A percentile compares a stretch with the other conserved stretches of the same genome.
These are phyloP conservation scores for Erigeron canadensis DNA, from an alignment of 129 eudicot genomes.

Conservation along the genomic window DNA sequence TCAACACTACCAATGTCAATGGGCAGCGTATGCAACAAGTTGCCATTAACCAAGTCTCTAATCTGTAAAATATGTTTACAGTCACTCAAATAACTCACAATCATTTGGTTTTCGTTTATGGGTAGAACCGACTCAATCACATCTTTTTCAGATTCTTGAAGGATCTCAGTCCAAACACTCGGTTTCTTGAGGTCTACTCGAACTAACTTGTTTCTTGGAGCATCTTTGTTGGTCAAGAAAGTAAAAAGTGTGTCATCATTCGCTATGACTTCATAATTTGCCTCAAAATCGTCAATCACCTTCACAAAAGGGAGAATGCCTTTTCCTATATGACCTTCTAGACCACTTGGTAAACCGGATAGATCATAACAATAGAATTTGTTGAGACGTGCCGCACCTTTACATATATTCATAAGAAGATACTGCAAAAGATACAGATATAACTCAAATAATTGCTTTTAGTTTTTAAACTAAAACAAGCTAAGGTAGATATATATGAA, in stretches of 20 bases:
- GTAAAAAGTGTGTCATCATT: constrained; percentile 75
- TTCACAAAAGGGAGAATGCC: constrained; percentile 66
- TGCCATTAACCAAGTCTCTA: constrained; percentile 68
- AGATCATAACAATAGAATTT: constrained; percentile 76
- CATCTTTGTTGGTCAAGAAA: constrained; percentile 77
- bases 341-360: constrained; percentile 54
- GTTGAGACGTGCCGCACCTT: constrained; percentile 60
- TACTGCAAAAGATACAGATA: constrained; percentile 53
- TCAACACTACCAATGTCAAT: constrained; percentile 72
- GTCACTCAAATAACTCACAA: constrained; percentile 77
- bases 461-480: not conserved
- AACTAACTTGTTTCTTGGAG: constrained; percentile 70
- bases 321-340: constrained; percentile 51
- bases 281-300: constrained; percentile 75
- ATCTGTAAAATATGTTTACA: constrained; percentile 78
- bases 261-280: constrained; percentile 51
- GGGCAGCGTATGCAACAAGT: constrained; percentile 61
- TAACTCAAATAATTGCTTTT: not conserved
- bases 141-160: constrained; percentile 62
- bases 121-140: constrained; percentile 70
- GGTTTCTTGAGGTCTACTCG: constrained; percentile 73
- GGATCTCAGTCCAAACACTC: constrained; percentile 54
- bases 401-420: constrained; percentile 53
- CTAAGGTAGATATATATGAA: not conserved
- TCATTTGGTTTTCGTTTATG: constrained; percentile 53